A percentile compares a stretch with the other conserved stretches of the same genome.
Evolutionary conservation across 225 moss, liverwort and hornwort genomes (phyloP).

Genomic region (Anthoceros angustus): DNA sequence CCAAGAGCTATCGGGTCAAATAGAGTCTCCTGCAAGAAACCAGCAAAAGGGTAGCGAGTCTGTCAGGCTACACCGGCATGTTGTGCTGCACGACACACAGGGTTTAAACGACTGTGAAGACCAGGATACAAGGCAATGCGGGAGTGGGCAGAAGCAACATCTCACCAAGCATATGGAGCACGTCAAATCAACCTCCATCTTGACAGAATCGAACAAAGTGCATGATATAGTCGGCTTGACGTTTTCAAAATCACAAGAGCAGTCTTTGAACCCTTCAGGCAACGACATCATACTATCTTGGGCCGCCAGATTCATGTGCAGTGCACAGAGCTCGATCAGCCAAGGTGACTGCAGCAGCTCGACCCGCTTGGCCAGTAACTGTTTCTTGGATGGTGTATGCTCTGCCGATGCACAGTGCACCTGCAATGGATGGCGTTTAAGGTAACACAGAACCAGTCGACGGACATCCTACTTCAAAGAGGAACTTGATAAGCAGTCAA

Average conservation of each 20-base stretch:
- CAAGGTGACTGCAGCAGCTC: constrained; percentile 90
- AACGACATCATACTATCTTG: constrained; percentile 11
- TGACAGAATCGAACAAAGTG: constrained; percentile 30
- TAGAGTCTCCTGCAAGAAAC: constrained; percentile 44
- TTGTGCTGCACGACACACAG: not conserved
- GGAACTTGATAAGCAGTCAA: not conserved
- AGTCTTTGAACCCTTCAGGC: constrained; percentile 15
- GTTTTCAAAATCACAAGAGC: constrained; percentile 48
- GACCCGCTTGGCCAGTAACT: constrained; percentile 49
- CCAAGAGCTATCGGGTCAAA: constrained; percentile 73
- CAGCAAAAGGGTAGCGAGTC: not conserved
- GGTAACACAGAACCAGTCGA: not conserved
- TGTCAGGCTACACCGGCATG: constrained; percentile 2
- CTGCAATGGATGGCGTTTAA: constrained; percentile 14
- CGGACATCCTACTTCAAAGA: not conserved
- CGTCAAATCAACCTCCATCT: constrained; percentile 57
- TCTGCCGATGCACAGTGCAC: constrained; percentile 56
- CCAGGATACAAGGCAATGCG: not conserved
- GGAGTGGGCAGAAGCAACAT: not conserved
- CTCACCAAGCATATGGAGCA: constrained; percentile 81
- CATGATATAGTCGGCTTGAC: constrained; percentile 50
- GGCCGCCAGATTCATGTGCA: constrained; percentile 62
- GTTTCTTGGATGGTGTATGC: constrained; percentile 39
- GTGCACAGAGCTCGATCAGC: constrained; percentile 72
- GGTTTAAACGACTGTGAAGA: not conserved